These are phyloP conservation scores for Mortierella sp. DNA, from an alignment of 371 early-diverging fungal species.

Conservation along the genomic window DNA sequence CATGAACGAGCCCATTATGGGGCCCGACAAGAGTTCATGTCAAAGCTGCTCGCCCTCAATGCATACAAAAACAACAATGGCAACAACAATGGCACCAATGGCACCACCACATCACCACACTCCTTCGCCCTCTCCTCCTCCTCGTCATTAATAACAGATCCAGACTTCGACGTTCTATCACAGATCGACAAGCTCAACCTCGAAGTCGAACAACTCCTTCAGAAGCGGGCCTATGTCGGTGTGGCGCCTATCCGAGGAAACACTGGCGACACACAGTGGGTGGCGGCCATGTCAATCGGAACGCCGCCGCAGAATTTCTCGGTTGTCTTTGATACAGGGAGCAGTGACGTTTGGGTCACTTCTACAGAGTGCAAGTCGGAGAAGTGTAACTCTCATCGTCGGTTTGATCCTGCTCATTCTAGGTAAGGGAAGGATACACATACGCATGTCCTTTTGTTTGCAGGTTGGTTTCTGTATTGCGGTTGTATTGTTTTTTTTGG, in stretches of 20 bases:
- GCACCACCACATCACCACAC: not conserved
- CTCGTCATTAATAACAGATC: not conserved
- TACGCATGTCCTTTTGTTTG: not conserved
- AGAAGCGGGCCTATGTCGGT: conserved; percentile 50
- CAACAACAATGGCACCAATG: not conserved
- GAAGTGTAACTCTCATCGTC: conserved; percentile 30
- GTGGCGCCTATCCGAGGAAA: conserved; percentile 51
- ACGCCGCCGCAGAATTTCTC: conserved; percentile 48
- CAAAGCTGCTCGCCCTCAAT: conserved; percentile 18
- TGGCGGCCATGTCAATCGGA: conserved; percentile 48
- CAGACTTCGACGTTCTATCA: not conserved
- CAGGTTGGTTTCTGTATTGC: not conserved
- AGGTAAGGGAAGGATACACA: conserved; percentile 27
- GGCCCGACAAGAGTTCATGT: conserved; percentile 14
- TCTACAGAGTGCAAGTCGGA: conserved; percentile 26
- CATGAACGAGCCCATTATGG: conserved; percentile 26
- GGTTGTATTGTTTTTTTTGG: not conserved
- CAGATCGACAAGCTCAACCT: conserved; percentile 29
- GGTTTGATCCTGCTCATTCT: conserved; percentile 39
- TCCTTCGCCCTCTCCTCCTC: conserved; percentile 9
- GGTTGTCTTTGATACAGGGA: conserved; percentile 59
- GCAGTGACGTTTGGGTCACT: conserved; percentile 53
- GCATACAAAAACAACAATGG: not conserved
- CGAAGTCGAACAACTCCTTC: conserved; percentile 17
- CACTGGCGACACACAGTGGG: conserved; percentile 49